A percentile compares a stretch with the other conserved stretches of the same genome.
phyloP scores from a whole-genome alignment of 306 rosid genomes.

The Adenanthera pavonina region DNA sequence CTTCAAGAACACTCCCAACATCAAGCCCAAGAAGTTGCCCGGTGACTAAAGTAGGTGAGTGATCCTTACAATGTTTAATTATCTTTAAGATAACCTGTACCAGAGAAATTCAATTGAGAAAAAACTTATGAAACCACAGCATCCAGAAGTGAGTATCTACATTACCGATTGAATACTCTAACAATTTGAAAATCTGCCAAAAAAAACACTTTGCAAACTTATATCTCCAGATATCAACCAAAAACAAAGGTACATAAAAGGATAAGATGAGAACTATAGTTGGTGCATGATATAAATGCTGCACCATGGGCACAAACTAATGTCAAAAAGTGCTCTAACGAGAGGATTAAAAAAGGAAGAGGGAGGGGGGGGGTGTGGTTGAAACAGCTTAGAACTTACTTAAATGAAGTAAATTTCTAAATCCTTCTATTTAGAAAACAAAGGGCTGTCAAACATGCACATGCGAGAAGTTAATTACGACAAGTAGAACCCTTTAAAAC shows the following conservation, averaged over 20 bases:
- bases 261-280: slow-evolving; percentile 12
- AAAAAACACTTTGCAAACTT: slow-evolving; percentile 10
- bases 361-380: too few species aligned
- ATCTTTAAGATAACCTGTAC: slow-evolving; percentile 87
- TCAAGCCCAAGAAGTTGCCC: slow-evolving; percentile 98
- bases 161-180: background rate
- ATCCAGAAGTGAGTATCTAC: slow-evolving; percentile 8
- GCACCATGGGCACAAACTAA: slow-evolving; percentile 2
- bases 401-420: background rate
- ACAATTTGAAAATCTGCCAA: background rate
- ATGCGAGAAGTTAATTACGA: background rate
- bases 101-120: background rate
- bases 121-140: background rate
- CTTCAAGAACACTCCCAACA: slow-evolving; percentile 98
- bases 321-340: too few species aligned
- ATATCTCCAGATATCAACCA: background rate
- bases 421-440: background rate
- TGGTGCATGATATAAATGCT: background rate
- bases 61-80: slow-evolving; percentile 97
- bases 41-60: slow-evolving; percentile 89
- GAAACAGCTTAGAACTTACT: background rate
- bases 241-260: background rate
- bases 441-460: background rate
- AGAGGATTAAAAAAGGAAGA: too few species aligned
- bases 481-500: background rate